Conservation (phyloP, 176 grass and related monocot genomes). For the Avena eriantha region DNA sequence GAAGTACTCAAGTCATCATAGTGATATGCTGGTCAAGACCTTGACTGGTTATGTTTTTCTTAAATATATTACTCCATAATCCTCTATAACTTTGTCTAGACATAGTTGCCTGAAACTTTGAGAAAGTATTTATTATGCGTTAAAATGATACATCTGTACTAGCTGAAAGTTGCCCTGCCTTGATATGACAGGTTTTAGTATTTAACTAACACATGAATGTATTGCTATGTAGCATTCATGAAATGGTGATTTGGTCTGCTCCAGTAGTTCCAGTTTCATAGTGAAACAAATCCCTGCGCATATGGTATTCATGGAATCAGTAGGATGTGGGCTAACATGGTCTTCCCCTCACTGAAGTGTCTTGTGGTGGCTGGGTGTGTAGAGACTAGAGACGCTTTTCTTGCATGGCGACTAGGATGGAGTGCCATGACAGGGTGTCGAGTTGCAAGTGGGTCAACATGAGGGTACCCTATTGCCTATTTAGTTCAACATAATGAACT, state of each 20-base stretch:
- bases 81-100: not conserved
- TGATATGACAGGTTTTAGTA: not conserved
- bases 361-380: not conserved
- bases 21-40: conserved; percentile 20
- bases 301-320: conserved; percentile 27
- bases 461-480: too few relatives aligned
- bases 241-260: not conserved
- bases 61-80: conserved; percentile 7
- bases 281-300: not conserved
- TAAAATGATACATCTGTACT: conserved; percentile 13
- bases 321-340: not conserved
- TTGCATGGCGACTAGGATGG: not conserved
- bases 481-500: too few relatives aligned
- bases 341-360: not conserved
- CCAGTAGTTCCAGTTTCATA: conserved; percentile 29
- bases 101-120: conserved; percentile 20
- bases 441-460: too few relatives aligned
- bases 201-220: not conserved
- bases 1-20: conserved; percentile 27
- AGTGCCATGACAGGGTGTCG: not conserved
- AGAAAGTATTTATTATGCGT: conserved; percentile 5
- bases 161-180: not conserved
- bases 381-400: not conserved
- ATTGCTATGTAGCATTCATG: not conserved
- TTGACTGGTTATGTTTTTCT: conserved; percentile 19